A percentile compares a stretch with the other conserved stretches of the same genome.
phyloP scores from a whole-genome alignment of 352 stramenopile genomes.

The Phytophthora chlamydospora region DNA sequence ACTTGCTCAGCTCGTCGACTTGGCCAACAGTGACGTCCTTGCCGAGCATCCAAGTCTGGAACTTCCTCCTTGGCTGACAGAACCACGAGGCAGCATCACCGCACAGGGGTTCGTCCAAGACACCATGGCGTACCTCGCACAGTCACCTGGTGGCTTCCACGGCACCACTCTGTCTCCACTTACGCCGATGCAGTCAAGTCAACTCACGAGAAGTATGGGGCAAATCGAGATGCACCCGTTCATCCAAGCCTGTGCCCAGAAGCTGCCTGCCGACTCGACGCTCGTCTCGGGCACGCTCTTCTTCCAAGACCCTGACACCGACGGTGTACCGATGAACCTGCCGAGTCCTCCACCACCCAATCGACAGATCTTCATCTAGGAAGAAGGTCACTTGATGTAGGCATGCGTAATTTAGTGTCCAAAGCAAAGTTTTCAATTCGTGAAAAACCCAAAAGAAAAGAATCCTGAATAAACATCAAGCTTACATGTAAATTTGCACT shows the following conservation, averaged over 20 bases:
- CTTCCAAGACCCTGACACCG: constrained; percentile 28
- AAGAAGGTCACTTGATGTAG: background rate
- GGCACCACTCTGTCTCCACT: constrained; percentile 30
- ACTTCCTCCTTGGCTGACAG: constrained; percentile 32
- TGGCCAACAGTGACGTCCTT: constrained; percentile 32
- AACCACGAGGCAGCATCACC: constrained; percentile 39
- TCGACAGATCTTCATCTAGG: constrained; percentile 34
- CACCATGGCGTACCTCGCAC: constrained; percentile 34
- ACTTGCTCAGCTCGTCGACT: constrained; percentile 27
- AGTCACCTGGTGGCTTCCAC: constrained; percentile 24
- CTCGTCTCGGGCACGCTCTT: constrained; percentile 35
- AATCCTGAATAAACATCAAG: constrained; percentile 9
- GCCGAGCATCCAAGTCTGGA: constrained; percentile 28
- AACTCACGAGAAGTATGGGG: constrained; percentile 37
- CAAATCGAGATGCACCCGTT: constrained; percentile 53
- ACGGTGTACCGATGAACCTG: constrained; percentile 29
- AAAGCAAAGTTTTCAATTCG: constrained; percentile 5
- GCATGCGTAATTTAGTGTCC: constrained; percentile 14
- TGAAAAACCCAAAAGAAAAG: constrained; percentile 7
- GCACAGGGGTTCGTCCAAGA: constrained; percentile 29
- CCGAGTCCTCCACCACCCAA: constrained; percentile 29
- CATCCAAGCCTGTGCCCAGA: constrained; percentile 43
- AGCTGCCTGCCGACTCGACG: constrained; percentile 21
- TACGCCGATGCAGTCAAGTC: constrained; percentile 34
- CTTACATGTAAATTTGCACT: background rate